A percentile compares a stretch with the other conserved stretches of the same genome.
Evolutionary conservation across 2,329 filamentous ascomycete genomes (phyloP).

Genomic region (Colletotrichum sp.): DNA sequence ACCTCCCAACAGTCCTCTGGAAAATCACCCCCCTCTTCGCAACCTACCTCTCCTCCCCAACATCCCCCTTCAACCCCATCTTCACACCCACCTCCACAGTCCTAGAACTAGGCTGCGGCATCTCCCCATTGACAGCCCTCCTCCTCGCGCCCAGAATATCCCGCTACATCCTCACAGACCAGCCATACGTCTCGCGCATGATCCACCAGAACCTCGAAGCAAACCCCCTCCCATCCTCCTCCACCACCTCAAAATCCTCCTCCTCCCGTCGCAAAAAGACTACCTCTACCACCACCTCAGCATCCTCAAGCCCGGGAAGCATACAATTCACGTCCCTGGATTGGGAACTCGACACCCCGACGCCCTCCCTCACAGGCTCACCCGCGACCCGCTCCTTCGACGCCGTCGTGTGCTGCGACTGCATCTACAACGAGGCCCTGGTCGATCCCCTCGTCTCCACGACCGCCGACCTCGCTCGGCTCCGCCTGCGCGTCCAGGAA

Average conservation of each 20-base stretch:
- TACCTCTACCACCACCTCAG: constrained; percentile 1
- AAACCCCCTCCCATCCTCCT: constrained; percentile 47
- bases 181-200: constrained; percentile 80
- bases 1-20: constrained; percentile 73
- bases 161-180: constrained; percentile 83
- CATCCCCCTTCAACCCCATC: constrained; percentile 64
- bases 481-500: constrained; percentile 45
- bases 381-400: constrained; percentile 61
- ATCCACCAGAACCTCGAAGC: constrained; percentile 77
- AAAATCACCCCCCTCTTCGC: constrained; percentile 86
- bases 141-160: constrained; percentile 65
- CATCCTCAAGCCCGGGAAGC: not conserved
- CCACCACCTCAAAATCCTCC: not conserved
- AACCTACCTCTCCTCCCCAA: constrained; percentile 71
- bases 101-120: constrained; percentile 88
- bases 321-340: constrained; percentile 71
- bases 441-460: constrained; percentile 83
- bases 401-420: constrained; percentile 84
- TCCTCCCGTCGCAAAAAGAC: constrained; percentile 1
- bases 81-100: constrained; percentile 62
- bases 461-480: constrained; percentile 74
- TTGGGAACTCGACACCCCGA: constrained; percentile 76
- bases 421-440: constrained; percentile 91
- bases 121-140: constrained; percentile 80
- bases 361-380: constrained; percentile 41